Conservation (phyloP, 1,139 yeast genomes). For the Casaregolazyma lundiana region DNA sequence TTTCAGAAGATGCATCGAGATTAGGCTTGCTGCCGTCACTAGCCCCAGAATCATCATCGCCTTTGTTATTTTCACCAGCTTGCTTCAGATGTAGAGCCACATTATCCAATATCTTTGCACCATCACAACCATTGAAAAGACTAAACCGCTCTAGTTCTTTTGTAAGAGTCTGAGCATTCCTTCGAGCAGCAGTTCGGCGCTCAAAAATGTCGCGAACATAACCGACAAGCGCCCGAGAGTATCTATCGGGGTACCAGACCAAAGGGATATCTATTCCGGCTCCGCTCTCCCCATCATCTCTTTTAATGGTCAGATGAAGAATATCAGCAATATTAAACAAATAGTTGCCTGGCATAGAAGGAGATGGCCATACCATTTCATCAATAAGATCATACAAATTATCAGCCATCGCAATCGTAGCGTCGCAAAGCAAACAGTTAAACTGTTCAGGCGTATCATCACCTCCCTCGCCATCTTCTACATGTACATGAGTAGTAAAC, state of each 20-base stretch:
- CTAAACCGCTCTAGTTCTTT: constrained; percentile 19
- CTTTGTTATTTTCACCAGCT: constrained; percentile 2
- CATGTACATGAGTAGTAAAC: constrained; percentile 19
- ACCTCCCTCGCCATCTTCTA: constrained; percentile 15
- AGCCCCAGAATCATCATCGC: background rate
- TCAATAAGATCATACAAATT: constrained; percentile 27
- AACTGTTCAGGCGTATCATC: constrained; percentile 12
- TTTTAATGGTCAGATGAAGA: constrained; percentile 37
- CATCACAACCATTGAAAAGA: constrained; percentile 33
- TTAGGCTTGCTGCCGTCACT: background rate
- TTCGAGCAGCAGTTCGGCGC: constrained; percentile 21
- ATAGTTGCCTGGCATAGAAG: constrained; percentile 28
- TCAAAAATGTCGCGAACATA: constrained; percentile 21
- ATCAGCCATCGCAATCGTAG: constrained; percentile 22
- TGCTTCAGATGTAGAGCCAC: constrained; percentile 26
- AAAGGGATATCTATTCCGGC: constrained; percentile 37
- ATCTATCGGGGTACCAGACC: constrained; percentile 45
- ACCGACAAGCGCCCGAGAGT: constrained; percentile 31
- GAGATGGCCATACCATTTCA: constrained; percentile 25
- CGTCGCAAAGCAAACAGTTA: constrained; percentile 24
- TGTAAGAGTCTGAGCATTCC: constrained; percentile 23
- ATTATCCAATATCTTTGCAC: constrained; percentile 30
- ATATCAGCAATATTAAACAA: constrained; percentile 37
- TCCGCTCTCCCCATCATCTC: constrained; percentile 31
- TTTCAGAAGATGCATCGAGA: background rate